Base-by-base conservation (phyloP, 2,329 filamentous ascomycete species). In the Fusarium sp. region DNA sequence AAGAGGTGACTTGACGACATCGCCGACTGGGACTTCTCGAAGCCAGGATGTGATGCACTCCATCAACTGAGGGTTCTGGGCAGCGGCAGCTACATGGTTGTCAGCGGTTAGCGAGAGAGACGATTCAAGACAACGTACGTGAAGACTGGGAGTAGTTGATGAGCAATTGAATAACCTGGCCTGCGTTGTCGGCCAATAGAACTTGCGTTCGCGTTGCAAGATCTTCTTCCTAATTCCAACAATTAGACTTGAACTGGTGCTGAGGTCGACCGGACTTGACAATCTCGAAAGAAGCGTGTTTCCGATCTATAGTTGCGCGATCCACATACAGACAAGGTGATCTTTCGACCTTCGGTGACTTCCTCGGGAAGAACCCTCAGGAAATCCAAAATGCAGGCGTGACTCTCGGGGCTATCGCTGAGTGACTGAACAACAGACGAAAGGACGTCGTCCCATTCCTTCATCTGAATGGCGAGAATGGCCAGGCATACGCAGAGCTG, bases 261-360 rank as follows among this genome's bases (percentile, higher is more conserved):
- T 79, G 80, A 77, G 67, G 75, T 75, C 76, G 77, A 76, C 76
- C 77, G 78, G 75, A 76, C 72, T 75, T 76, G 72, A 77, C 71
- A 75, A 73, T 77, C 77, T 78, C 76, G 77, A 74, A 62, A 61
- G 70, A 74, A 75, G 73, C 69, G 75, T 70, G 65, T 75, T 74
- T 67, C 75, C 76, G 76, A 82, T 81, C 82, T 84, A 80, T 83
- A 79, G 79, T 77, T 83, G 75, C 80, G 85, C 84, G 85, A 85
- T 91, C 90, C 88, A 95, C 94, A 85, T 96, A 97, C 94, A 89
- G 94, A 94, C 84, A 99, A 88, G 87, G 94, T 97, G 87, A 99
- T 98, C 86, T 98, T 99, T 83, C 96, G 94, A 84, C 96, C 96
- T 87, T 99, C 95, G 75, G 93, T 98, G 78, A 99, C 96, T 87